Evolutionary conservation across 2,329 filamentous ascomycete genomes (phyloP), one percentile per base, ranked within the genome.

Genomic region (Colletotrichum lindemuthianum): DNA sequence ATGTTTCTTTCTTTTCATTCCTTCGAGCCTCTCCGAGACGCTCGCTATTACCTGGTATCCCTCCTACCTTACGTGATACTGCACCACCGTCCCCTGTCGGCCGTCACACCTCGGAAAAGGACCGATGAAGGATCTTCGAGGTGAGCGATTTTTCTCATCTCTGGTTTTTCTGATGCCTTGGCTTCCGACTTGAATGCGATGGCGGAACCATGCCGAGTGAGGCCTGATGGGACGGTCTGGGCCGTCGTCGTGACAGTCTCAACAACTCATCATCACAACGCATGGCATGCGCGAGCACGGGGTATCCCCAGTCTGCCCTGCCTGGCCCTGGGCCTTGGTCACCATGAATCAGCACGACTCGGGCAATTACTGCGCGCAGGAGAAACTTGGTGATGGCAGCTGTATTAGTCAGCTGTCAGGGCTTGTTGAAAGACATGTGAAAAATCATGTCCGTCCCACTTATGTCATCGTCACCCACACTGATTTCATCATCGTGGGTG

Each of bases 81-180:
- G 24, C 24, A 24, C 24, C 24, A 4, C 24, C 24, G 24, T 24
- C 24, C 4, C 24, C 24, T 24, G 24, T 24, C 24, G 24, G 24
- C 24, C 24, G 24, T 24, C 24, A 24, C 24, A 24, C 24, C 16
- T 32, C 15, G 24, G 41, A 52, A 53, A 24, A 59, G 41, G 55
- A 36, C 48, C 48, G 41, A 52, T 24, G 24, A 59, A 43, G 15
- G 15, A 48, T 51, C n/a, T 40, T 40, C 45, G 16, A 37, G 8
- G 12, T 63, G 55, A 63, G 60, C 60, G 55, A 59, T 59, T 63
- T 60, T 47, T 24, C 24, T 5, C 24, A 24, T 24, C 4, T 24
- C 24, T 24, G 24, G 24, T 24, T 24, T 24, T 24, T 24, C 24
- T 24, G 24, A 24, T 24, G 24, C 24, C 24, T 24, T 24, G 24